Evolutionary conservation across 495 filamentous ascomycete species (phyloP), one percentile per base, ranked within the genome.

Genomic region (Neurospora sp.): DNA sequence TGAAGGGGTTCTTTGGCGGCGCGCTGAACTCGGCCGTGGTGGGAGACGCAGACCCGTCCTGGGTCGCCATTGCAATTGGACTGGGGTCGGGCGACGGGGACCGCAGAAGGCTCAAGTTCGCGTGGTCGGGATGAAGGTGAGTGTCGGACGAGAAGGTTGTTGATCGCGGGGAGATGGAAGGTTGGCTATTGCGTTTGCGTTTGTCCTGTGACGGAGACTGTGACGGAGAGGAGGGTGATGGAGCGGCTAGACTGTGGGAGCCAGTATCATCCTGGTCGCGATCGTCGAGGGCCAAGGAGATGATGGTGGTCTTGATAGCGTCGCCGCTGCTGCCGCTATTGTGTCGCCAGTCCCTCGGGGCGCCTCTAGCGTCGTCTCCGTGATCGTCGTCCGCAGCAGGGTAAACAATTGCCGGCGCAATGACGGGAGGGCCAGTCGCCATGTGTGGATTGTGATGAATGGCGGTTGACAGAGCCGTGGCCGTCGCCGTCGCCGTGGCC

Each of bases 1-100:
- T 98, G 88, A 99, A 99, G 4, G 94, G 95, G 77, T 86, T 83
- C 72, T 80, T 81, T 40, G 78, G 74, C 76, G 71, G 81, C 77
- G 71, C 76, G 59, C 69, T 74, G 45, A 74, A 86, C 77, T 76
- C 12, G 68, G 73, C 77, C 38, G 75, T 79, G 42, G 61, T 61
- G 53, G 53, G 53, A 16, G 53, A 61, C 53, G 27, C 72, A 59
- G 71, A 72, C 71, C 71, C 75, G 42, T 78, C 78, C 68, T 77
- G 80, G 65, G 78, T 78, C 9, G 80, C 72, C 82, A 85, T 84
- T 40, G 74, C 71, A 70, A 75, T 74, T 73, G 77, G 22, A 35
- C 27, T 71, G 39, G 73, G 70, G 71, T 79, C 77, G 71, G 78
- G 81, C 61, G 59, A 72, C 69, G 72, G 71, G 31, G 70, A 75